Evolutionary conservation across 768 basidiomycete species (phyloP).

Genomic region (Leccinum boreale): DNA sequence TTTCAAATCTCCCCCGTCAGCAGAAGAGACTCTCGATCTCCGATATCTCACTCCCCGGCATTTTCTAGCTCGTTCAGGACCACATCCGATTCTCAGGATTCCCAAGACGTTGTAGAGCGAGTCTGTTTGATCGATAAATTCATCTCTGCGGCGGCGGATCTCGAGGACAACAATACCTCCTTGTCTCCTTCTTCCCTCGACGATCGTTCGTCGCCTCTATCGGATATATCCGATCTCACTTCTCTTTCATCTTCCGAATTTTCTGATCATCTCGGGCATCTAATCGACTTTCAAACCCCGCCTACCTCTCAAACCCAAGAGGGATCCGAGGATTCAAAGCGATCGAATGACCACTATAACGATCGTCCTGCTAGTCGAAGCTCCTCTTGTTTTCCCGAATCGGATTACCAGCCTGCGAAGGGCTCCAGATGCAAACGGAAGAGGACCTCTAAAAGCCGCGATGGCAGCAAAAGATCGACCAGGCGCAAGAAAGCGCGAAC

Average conservation of each 20-base stretch:
- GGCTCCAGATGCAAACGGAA: slow-evolving; percentile 21
- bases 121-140: slow-evolving; percentile 29
- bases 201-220: slow-evolving; percentile 23
- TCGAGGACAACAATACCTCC: background rate
- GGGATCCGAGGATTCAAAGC: background rate
- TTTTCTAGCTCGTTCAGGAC: background rate
- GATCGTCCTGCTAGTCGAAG: background rate
- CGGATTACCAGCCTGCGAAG: slow-evolving; percentile 18
- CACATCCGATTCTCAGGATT: slow-evolving; percentile 5
- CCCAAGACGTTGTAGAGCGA: slow-evolving; percentile 6
- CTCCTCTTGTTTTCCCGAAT: background rate
- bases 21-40: slow-evolving; percentile 2
- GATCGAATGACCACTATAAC: background rate
- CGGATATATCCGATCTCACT: slow-evolving; percentile 29
- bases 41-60: slow-evolving; percentile 6
- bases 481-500: slow-evolving; percentile 13
- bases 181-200: slow-evolving; percentile 3
- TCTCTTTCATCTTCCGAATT: slow-evolving; percentile 26
- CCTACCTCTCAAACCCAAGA: slow-evolving; percentile 17
- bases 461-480: slow-evolving; percentile 5
- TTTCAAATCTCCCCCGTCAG: slow-evolving; percentile 24
- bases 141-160: slow-evolving; percentile 21
- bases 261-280: slow-evolving; percentile 3
- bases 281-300: slow-evolving; percentile 9
- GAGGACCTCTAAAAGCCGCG: slow-evolving; percentile 3